Conservation (phyloP, 371 early-diverging fungal genomes). For the Nematocida sp. region DNA sequence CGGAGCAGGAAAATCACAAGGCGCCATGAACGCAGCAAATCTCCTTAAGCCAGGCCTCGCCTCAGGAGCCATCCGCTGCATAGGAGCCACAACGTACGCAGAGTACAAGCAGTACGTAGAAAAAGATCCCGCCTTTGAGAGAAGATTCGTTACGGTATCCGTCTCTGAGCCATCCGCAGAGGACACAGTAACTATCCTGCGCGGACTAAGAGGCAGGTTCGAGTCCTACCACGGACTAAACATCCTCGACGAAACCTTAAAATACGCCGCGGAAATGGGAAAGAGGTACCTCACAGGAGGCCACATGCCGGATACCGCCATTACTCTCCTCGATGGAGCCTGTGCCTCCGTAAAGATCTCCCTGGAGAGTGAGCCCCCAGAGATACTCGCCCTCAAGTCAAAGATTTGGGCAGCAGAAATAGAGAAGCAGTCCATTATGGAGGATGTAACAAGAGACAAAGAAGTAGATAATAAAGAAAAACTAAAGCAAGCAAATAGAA, state of each 20-base stretch:
- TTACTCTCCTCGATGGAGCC: conserved; percentile 80
- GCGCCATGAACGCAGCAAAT: conserved; percentile 82
- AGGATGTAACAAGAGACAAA: conserved; percentile 55
- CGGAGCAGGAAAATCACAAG: conserved; percentile 74
- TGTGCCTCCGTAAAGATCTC: conserved; percentile 75
- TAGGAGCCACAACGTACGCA: conserved; percentile 79
- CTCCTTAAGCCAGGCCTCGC: conserved; percentile 79
- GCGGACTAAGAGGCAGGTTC: conserved; percentile 76
- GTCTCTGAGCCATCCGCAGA: conserved; percentile 76
- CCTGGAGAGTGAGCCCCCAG: conserved; percentile 77
- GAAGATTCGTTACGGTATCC: conserved; percentile 77
- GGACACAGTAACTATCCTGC: conserved; percentile 77
- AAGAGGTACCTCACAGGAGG: conserved; percentile 76
- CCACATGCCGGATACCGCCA: conserved; percentile 78
- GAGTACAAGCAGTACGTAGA: conserved; percentile 78
- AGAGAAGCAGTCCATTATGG: conserved; percentile 63
- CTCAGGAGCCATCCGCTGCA: conserved; percentile 73
- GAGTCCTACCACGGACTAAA: conserved; percentile 79
- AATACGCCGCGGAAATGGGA: conserved; percentile 73
- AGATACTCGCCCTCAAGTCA: conserved; percentile 70
- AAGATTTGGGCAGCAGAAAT: conserved; percentile 66
- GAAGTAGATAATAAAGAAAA: conserved; percentile 43
- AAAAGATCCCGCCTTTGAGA: conserved; percentile 77
- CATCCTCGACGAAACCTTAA: conserved; percentile 75
- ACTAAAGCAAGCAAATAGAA: conserved; percentile 51